phyloP scores from a whole-genome alignment of 495 filamentous ascomycete species.

The Annulohypoxylon moriforme region DNA sequence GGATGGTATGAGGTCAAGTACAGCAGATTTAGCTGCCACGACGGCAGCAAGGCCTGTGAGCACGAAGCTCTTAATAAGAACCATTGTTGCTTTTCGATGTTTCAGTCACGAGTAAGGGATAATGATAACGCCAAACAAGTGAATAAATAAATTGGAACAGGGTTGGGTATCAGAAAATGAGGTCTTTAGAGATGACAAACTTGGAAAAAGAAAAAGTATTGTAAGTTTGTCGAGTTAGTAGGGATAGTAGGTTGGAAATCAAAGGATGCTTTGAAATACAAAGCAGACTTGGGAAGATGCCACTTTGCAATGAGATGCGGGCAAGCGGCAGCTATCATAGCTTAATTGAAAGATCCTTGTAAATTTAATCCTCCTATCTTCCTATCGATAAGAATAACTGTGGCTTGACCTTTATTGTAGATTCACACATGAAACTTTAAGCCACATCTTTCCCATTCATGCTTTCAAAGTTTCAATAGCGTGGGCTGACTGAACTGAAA shows the following conservation, averaged over 20 bases:
- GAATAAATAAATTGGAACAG: conserved; percentile 1
- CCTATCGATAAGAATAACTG: conserved; percentile 36
- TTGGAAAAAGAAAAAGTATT: conserved; percentile 1
- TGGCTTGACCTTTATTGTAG: neutral
- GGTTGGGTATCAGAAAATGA: neutral
- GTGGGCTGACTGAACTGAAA: neutral
- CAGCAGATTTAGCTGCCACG: conserved; percentile 68
- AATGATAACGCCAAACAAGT: conserved; percentile 23
- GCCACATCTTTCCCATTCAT: neutral
- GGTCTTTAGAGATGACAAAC: neutral
- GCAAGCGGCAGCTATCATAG: conserved; percentile 29
- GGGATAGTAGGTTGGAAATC: conserved; percentile 11
- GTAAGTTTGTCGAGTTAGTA: conserved; percentile 3
- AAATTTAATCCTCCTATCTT: conserved; percentile 8
- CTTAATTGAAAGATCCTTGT: conserved; percentile 24
- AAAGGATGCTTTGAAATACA: conserved; percentile 43
- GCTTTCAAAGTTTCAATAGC: neutral
- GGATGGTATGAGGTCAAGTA: conserved; percentile 84
- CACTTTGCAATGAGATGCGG: conserved; percentile 42
- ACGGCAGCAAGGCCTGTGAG: conserved; percentile 58
- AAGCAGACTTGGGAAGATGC: conserved; percentile 37
- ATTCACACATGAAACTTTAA: neutral
- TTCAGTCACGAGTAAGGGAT: conserved; percentile 22
- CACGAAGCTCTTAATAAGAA: conserved; percentile 66
- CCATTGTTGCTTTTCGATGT: conserved; percentile 50